These are phyloP conservation scores for Xylaria sp. DNA, from an alignment of 2,329 filamentous ascomycete species.

Conservation along the genomic window DNA sequence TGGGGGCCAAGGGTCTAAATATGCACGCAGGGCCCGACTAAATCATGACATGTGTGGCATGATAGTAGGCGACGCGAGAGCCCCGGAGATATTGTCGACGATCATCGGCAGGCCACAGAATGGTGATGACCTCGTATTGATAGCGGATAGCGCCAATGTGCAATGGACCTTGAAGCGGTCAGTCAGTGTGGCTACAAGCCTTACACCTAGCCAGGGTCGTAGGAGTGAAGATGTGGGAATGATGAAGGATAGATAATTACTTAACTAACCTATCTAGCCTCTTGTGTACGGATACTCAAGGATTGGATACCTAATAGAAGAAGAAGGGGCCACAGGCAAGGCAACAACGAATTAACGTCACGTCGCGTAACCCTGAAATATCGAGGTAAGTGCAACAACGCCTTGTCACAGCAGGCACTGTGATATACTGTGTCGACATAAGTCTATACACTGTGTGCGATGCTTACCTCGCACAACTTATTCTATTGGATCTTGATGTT, in stretches of 20 bases:
- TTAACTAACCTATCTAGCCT: not conserved
- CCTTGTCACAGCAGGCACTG: not conserved
- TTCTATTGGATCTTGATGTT: not conserved
- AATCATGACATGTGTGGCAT: slow-evolving; percentile 1
- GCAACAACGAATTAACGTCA: not conserved
- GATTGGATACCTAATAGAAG: not conserved
- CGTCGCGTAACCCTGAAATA: not conserved
- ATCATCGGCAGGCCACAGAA: not conserved
- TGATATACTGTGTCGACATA: not conserved
- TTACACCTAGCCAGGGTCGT: not conserved
- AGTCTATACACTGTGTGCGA: not conserved
- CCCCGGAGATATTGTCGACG: not conserved
- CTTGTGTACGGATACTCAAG: too few species aligned
- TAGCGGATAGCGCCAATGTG: not conserved
- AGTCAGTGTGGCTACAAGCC: not conserved
- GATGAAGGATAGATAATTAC: not conserved
- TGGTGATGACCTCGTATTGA: not conserved
- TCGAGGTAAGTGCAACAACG: not conserved
- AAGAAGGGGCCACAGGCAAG: not conserved
- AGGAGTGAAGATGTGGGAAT: not conserved
- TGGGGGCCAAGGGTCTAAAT: not conserved
- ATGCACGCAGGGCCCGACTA: not conserved
- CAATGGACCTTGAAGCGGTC: not conserved
- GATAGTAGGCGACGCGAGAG: not conserved
- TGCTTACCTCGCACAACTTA: not conserved